These are phyloP conservation scores for Trebouxia sp. DNA, from an alignment of 139 green algal species.

Conservation along the genomic window DNA sequence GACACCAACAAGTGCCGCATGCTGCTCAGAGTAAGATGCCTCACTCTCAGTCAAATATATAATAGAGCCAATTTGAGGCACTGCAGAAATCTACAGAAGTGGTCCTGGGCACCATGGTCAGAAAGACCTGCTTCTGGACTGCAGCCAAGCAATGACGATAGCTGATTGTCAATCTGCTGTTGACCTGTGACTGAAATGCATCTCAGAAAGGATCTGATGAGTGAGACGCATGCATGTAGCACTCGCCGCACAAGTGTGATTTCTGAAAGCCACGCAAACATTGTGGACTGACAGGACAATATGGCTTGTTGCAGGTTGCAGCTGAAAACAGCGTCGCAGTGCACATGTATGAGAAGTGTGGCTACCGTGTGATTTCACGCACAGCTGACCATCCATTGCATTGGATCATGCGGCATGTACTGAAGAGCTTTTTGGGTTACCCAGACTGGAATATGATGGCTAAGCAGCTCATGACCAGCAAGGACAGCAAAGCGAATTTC, in stretches of 20 bases:
- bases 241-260: not conserved
- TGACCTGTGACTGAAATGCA: not conserved
- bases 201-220: not conserved
- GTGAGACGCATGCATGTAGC: not conserved
- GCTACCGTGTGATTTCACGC: conserved; percentile 3
- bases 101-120: too few species aligned
- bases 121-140: too few species aligned
- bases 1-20: not conserved
- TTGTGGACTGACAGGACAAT: not conserved
- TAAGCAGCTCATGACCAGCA: conserved; percentile 27
- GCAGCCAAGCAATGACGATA: too few species aligned
- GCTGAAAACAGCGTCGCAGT: conserved; percentile 18
- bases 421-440: conserved; percentile 28
- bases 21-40: not conserved
- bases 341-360: conserved; percentile 31
- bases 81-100: too few species aligned
- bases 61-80: too few species aligned
- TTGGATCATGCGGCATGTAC: conserved; percentile 28
- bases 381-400: conserved; percentile 12
- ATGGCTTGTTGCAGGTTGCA: not conserved
- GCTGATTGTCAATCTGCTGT: not conserved
- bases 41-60: too few species aligned
- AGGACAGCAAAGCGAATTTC: not conserved
- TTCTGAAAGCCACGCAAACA: not conserved
- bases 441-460: conserved; percentile 29